Evolutionary conservation across 345 rosid genomes (phyloP).

Genomic region (Conringia planisiliqua): DNA sequence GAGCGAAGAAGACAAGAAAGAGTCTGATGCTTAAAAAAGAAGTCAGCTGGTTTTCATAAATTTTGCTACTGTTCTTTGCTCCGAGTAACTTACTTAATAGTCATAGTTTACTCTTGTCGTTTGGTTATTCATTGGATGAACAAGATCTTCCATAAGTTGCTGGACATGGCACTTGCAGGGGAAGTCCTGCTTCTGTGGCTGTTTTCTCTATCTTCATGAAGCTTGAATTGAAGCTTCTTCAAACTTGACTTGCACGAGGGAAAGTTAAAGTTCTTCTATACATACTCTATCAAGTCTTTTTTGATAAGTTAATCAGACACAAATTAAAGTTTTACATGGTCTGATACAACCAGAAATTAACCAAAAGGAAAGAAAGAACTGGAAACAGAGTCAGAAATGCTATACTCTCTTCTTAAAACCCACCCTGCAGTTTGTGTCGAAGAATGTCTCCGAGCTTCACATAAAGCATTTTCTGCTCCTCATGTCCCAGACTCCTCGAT

Average conservation of each 20-base stretch:
- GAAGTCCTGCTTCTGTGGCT: background rate
- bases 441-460: constrained; percentile 66
- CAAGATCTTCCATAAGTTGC: constrained; percentile 18
- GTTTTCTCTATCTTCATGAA: background rate
- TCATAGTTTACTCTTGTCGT: constrained; percentile 5
- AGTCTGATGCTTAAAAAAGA: constrained; percentile 31
- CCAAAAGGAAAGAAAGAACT: background rate
- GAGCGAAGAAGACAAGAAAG: constrained; percentile 32
- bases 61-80: constrained; percentile 16
- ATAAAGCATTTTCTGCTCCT: constrained; percentile 66
- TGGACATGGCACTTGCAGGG: background rate
- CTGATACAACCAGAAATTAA: constrained; percentile 5
- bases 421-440: constrained; percentile 40
- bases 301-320: constrained; percentile 14
- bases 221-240: background rate
- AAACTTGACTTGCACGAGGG: background rate
- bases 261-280: background rate
- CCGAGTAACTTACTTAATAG: constrained; percentile 3
- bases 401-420: background rate
- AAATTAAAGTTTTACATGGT: background rate
- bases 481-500: constrained; percentile 53
- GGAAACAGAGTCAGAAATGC: background rate
- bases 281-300: background rate
- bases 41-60: constrained; percentile 8
- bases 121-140: constrained; percentile 22